Percentiles rank a stretch among this genome's conserved stretches.
Evolutionary conservation across 805 yeast genomes (phyloP).

Genomic region (Grigorovia yakushimaensis): DNA sequence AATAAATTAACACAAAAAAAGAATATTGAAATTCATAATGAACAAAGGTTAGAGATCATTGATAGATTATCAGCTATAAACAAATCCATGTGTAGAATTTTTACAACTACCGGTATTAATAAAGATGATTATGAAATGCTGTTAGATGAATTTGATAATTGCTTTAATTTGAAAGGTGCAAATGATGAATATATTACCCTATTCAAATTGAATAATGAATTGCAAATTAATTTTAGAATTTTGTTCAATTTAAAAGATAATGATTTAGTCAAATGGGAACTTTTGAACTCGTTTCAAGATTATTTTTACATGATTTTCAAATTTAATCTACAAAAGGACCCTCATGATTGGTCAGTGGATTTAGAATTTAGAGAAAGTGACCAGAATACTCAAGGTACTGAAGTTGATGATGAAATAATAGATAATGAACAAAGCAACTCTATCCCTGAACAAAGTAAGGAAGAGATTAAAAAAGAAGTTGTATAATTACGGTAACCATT

Average conservation of each 20-base stretch:
- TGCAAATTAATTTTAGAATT: constrained; percentile 19
- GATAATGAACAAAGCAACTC: no score
- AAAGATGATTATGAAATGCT: constrained; percentile 19
- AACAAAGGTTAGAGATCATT: constrained; percentile 17
- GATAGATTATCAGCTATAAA: constrained; percentile 21
- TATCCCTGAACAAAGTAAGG: no score
- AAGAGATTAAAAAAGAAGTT: no score
- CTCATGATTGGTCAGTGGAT: not conserved
- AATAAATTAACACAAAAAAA: constrained; percentile 22
- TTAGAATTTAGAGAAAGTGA: not conserved
- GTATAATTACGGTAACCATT: no score
- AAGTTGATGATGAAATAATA: no score
- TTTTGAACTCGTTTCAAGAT: constrained; percentile 18
- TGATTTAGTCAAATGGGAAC: constrained; percentile 13
- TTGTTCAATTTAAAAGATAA: constrained; percentile 18
- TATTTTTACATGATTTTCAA: constrained; percentile 17
- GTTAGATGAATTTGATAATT: constrained; percentile 22
- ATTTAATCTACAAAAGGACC: not conserved
- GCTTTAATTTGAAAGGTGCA: constrained; percentile 16
- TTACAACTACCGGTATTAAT: constrained; percentile 2
- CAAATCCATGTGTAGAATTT: constrained; percentile 12
- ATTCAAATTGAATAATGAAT: constrained; percentile 20
- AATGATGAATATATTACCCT: constrained; percentile 21
- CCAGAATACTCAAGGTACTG: not conserved
- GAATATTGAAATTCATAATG: constrained; percentile 23